Base-by-base conservation (phyloP, 257 asterid species). In the Fraxinus pennsylvanica region DNA sequence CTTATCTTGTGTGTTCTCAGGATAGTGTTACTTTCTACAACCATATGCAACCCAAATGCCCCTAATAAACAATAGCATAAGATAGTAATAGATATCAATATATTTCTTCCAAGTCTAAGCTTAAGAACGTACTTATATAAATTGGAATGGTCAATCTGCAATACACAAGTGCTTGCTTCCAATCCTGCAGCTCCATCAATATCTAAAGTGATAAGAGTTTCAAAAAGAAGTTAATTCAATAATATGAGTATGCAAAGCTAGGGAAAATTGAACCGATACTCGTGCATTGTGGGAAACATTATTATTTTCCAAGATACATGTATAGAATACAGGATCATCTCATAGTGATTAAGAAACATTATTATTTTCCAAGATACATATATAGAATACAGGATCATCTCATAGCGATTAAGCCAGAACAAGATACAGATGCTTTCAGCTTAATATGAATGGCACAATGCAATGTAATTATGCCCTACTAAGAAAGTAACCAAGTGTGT, bases 81-180 rank as follows among this genome's bases (percentile, higher is more conserved):
- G 36, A 70, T 15, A 72, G 70, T 45, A 68, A 17, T 19, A 35
- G 25, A 38, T 47, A 68, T 32, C 67, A 6, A 9, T 15, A 30
- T 6, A 47, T 1, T 41, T 45, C 27, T 32, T 33, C 32, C 12
- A 33, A 73, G 59, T 68, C 14, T 43, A 43, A 43, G 52, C 66
- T 68, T 68, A 82, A 69, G 76, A 54, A 78, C 97, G 45, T 89
- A 92, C 99, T 87, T 84, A 90, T 88, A 57, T 92, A 96, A 43
- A 81, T 82, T 10, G 97, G 97, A 79, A 96, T 77, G 47, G 92
- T 91, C 83, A 87, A 76, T 85, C 88, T 90, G 89, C 95, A 89
- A 83, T 87, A 91, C 32, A 80, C 76, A 52, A 93, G 87, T 68
- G 99, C 98, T 85, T 88, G 90, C 76, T 85, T 81, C 98, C 98